phyloP scores from a whole-genome alignment of 768 basidiomycete genomes.

The Rubroboletus satanas region DNA sequence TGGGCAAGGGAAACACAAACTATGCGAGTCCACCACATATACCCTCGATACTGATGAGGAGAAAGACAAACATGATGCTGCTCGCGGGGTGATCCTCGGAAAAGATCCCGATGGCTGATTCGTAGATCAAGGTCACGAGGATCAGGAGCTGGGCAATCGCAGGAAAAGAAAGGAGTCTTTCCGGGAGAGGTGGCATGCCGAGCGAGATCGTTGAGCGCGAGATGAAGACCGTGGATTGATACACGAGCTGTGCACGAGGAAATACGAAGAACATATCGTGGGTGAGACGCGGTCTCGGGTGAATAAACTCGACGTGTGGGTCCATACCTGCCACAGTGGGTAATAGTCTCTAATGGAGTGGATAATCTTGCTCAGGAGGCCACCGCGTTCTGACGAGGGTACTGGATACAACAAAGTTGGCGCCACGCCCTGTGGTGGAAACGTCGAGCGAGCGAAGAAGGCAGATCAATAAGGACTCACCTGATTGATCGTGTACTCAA shows the following conservation, averaged over 20 bases:
- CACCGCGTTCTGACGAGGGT: slow-evolving; percentile 56
- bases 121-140: slow-evolving; percentile 56
- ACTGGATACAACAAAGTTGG: slow-evolving; percentile 89
- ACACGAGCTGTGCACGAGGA: slow-evolving; percentile 54
- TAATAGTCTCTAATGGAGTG: slow-evolving; percentile 89
- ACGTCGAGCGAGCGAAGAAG: neutral
- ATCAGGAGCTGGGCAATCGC: slow-evolving; percentile 68
- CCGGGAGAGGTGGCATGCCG: slow-evolving; percentile 75
- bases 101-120: slow-evolving; percentile 70
- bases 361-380: slow-evolving; percentile 72
- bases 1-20: slow-evolving; percentile 40
- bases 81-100: slow-evolving; percentile 38
- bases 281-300: slow-evolving; percentile 1
- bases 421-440: slow-evolving; percentile 62
- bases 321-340: slow-evolving; percentile 83
- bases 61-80: slow-evolving; percentile 63
- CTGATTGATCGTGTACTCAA: slow-evolving; percentile 92
- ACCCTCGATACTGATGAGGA: slow-evolving; percentile 83
- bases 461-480: slow-evolving; percentile 30
- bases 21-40: slow-evolving; percentile 92
- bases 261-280: neutral
- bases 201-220: slow-evolving; percentile 89
- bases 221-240: slow-evolving; percentile 88
- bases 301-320: slow-evolving; percentile 5
- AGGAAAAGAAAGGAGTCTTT: slow-evolving; percentile 65